Conservation (phyloP, 345 rosid species). For the Hibiscus mutabilis region DNA sequence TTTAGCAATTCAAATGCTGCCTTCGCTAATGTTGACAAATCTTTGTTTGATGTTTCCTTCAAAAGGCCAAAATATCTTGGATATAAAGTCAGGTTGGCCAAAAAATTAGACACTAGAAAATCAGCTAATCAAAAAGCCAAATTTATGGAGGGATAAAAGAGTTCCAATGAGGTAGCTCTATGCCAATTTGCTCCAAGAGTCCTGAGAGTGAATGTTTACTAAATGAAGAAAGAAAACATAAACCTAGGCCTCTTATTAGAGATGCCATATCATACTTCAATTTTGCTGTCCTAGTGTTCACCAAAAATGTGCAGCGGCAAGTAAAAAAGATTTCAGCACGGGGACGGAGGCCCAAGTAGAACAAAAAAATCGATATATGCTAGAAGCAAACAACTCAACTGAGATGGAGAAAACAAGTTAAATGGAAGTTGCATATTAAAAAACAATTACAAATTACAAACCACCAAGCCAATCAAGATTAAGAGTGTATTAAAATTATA, state of each 20-base stretch:
- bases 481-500: not conserved
- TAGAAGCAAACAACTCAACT: not conserved
- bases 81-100: constrained; percentile 7
- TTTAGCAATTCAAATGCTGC: constrained; percentile 90
- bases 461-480: not conserved
- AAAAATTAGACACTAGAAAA: not conserved
- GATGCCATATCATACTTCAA: not conserved
- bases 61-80: constrained; percentile 20
- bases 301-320: not conserved
- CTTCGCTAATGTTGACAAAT: constrained; percentile 87
- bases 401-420: not conserved
- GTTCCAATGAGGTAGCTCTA: not conserved
- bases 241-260: not conserved
- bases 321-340: not conserved
- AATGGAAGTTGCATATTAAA: not conserved
- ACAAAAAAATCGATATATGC: not conserved
- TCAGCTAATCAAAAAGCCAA: not conserved
- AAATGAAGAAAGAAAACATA: not conserved
- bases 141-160: not conserved
- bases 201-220: not conserved
- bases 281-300: not conserved
- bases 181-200: constrained; percentile 12
- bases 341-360: not conserved
- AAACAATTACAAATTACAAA: not conserved
- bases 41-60: constrained; percentile 97